Evolutionary conservation across 2,329 filamentous ascomycete genomes (phyloP), one percentile per base, ranked within the genome.

Genomic region (Phyllosticta paracitricarpa): DNA sequence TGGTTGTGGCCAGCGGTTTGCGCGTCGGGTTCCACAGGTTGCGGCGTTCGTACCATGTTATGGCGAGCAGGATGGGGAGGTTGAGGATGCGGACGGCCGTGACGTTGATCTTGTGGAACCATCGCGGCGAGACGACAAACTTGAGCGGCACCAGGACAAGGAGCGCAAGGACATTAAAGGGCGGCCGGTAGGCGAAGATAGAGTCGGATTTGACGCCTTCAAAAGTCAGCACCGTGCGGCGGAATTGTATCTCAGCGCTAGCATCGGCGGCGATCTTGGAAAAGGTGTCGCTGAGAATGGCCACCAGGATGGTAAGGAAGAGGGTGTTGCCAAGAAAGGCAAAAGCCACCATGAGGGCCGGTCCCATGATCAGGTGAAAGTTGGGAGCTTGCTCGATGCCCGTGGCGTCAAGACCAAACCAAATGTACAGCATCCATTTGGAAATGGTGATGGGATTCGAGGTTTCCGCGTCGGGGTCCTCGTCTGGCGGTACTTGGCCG

Each of bases 401-500:
- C 51, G 75, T 88, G 40, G 72, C 90, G 67, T 94, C 90, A 1
- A 95, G 82, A 2, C 90, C 90, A 69, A 95, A 94, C 90, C 90
- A 95, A 65, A 95, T 92, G 82, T 89, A 94, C 1, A 94, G 82
- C 89, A 95, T 93, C 90, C 90, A 95, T 73, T 92, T 91, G 54
- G 85, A 85, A 64, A 94, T 91, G 1, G 86, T 89, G 73, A 88
- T 76, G 40, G 68, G 69, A 35, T 62, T 51, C 22, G 56, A 51
- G 3, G 24, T 53, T 25, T 55, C 54, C 51, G 67, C 68, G 17
- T 56, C 51, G 28, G 53, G 53, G 10, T 51, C 30, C 2, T 53
- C 57, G 7, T 61, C 48, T 3, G 28, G 26, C 17, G 54, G 54
- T 28, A 53, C 55, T 40, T 70, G 71, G 53, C 72, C 73, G 64